Evolutionary conservation across 1,284 basidiomycete genomes (phyloP).

Genomic region (Trichosporon sp.): DNA sequence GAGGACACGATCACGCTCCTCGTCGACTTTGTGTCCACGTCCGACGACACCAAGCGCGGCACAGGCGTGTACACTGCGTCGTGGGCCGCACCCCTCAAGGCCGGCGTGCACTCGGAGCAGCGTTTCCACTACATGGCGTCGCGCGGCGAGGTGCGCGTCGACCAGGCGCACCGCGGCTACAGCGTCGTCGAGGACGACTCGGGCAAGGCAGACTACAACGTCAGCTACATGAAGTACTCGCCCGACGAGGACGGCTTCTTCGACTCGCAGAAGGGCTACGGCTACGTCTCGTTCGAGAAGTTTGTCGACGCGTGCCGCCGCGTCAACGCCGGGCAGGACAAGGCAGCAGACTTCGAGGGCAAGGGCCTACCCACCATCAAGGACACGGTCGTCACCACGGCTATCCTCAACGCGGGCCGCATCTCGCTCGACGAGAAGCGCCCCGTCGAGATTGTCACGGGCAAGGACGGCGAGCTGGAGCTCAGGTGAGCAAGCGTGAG

Average conservation of each 20-base stretch:
- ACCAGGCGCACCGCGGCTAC: conserved; percentile 90
- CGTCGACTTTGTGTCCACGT: conserved; percentile 81
- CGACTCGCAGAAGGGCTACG: conserved; percentile 87
- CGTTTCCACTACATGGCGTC: conserved; percentile 92
- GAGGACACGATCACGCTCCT: conserved; percentile 93
- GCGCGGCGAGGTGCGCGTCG: conserved; percentile 85
- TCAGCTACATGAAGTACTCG: conserved; percentile 60
- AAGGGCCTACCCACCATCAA: conserved; percentile 80
- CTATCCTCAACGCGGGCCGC: conserved; percentile 83
- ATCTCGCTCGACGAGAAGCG: conserved; percentile 82
- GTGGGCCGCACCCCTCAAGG: conserved; percentile 55
- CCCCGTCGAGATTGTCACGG: conserved; percentile 67
- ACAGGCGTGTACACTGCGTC: conserved; percentile 77
- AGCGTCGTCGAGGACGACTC: conserved; percentile 70
- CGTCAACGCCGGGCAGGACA: conserved; percentile 66
- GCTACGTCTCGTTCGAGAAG: conserved; percentile 82
- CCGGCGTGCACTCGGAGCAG: conserved; percentile 71
- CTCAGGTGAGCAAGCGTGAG: conserved; percentile 46
- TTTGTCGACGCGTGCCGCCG: conserved; percentile 58
- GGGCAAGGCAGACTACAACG: conserved; percentile 56
- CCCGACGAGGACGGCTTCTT: conserved; percentile 86
- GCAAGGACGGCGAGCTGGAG: conserved; percentile 59
- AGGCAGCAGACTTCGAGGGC: conserved; percentile 65
- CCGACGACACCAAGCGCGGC: conserved; percentile 60
- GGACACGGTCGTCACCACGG: conserved; percentile 70